Evolutionary conservation across 2,329 filamentous ascomycete genomes (phyloP).

Genomic region (Cadophora gregata): DNA sequence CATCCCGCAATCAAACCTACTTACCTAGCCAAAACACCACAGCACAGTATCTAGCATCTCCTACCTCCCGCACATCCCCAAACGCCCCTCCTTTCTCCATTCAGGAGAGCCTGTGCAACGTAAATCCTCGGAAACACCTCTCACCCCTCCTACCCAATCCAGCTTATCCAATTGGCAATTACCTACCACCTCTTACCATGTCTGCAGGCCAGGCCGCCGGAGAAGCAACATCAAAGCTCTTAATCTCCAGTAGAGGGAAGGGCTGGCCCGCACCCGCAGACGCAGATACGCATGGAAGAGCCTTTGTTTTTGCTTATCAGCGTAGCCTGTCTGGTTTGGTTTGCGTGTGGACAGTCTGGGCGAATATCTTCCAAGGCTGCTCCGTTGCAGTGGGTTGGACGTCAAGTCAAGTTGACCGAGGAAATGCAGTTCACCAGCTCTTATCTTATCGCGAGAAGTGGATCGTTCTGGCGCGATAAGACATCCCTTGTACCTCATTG

Average conservation of each 20-base stretch:
- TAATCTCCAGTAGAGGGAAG: too few relatives aligned
- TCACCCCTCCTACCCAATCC: neutral
- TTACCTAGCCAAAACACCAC: neutral
- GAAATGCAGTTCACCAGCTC: slow-evolving; percentile 6
- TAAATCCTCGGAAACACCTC: slow-evolving; percentile 14
- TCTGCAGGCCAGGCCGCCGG: neutral
- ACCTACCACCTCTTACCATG: neutral
- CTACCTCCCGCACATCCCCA: neutral
- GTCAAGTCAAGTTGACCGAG: slow-evolving; percentile 1
- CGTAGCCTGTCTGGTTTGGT: neutral
- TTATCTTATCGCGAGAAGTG: too few relatives aligned
- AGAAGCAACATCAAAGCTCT: slow-evolving; percentile 5
- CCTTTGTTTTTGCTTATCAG: slow-evolving; percentile 3
- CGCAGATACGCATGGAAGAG: neutral
- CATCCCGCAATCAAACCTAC: neutral
- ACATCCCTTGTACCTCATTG: neutral
- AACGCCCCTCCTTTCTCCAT: neutral
- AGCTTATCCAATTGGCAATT: neutral
- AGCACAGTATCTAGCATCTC: neutral
- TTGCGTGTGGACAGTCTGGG: too few relatives aligned
- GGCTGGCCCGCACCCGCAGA: neutral
- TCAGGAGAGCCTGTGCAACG: neutral
- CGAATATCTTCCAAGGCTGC: neutral
- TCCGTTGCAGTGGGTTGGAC: too few relatives aligned
- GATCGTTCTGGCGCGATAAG: neutral